phyloP scores from a whole-genome alignment of 768 basidiomycete genomes.

The Exidia glandulosa region DNA sequence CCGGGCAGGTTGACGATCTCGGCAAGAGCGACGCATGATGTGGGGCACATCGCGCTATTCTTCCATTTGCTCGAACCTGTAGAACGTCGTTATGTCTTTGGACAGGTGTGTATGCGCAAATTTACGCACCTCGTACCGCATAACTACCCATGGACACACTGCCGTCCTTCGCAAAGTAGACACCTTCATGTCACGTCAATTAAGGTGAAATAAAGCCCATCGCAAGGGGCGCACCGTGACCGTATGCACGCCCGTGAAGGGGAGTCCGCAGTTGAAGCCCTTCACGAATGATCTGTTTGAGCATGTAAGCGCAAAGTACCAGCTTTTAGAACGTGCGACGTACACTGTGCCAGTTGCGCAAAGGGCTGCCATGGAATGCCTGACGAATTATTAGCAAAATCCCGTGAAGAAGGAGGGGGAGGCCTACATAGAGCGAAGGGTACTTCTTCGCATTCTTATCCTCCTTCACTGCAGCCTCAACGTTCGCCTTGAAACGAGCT shows the following conservation, averaged over 20 bases:
- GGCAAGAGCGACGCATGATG: slow-evolving; percentile 44
- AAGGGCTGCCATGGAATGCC: slow-evolving; percentile 61
- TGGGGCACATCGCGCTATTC: slow-evolving; percentile 37
- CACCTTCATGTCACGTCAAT: slow-evolving; percentile 31
- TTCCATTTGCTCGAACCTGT: slow-evolving; percentile 28
- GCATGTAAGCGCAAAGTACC: not conserved
- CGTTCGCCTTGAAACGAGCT: slow-evolving; percentile 43
- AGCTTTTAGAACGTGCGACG: too few relatives aligned
- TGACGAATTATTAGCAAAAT: slow-evolving; percentile 15
- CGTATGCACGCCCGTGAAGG: slow-evolving; percentile 49
- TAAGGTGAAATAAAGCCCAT: not conserved
- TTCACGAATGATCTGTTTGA: slow-evolving; percentile 52
- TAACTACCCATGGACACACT: slow-evolving; percentile 35
- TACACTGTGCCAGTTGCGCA: slow-evolving; percentile 64
- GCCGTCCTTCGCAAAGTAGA: slow-evolving; percentile 58
- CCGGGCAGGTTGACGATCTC: slow-evolving; percentile 54
- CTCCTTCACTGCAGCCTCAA: slow-evolving; percentile 26
- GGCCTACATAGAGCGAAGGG: slow-evolving; percentile 22
- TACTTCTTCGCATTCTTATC: slow-evolving; percentile 33
- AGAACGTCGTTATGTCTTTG: not conserved
- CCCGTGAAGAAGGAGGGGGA: slow-evolving; percentile 31
- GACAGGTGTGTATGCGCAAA: slow-evolving; percentile 3
- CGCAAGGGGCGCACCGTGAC: slow-evolving; percentile 35
- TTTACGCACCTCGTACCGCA: slow-evolving; percentile 13
- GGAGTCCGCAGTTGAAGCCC: slow-evolving; percentile 53